phyloP scores from a whole-genome alignment of 176 grass and related monocot genomes.

The Tillandsia fasciculata region DNA sequence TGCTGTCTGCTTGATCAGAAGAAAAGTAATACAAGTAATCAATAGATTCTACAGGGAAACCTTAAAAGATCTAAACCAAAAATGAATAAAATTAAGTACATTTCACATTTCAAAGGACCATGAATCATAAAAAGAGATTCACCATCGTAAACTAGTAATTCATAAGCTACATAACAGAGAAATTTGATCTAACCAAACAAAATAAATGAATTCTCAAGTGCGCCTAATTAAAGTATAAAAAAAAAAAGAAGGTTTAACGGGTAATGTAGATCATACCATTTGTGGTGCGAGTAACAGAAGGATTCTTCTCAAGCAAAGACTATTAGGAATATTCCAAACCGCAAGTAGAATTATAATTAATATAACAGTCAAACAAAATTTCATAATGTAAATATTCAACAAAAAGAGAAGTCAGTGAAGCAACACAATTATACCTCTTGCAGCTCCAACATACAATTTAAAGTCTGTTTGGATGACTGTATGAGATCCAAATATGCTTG shows the following conservation, averaged over 20 bases:
- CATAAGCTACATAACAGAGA: too few relatives aligned
- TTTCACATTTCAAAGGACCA: too few relatives aligned
- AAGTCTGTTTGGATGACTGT: conserved; percentile 46
- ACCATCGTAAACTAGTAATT: too few relatives aligned
- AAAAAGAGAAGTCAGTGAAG: not conserved
- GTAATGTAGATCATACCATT: conserved; percentile 26
- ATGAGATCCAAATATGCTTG: conserved; percentile 59
- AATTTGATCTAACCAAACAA: too few relatives aligned
- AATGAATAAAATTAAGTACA: too few relatives aligned
- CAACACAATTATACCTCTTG: conserved; percentile 53
- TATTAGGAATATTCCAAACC: conserved; percentile 20
- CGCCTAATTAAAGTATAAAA: not conserved
- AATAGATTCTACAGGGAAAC: not conserved
- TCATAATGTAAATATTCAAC: not conserved
- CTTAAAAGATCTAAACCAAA: not conserved
- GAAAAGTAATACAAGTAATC: not conserved
- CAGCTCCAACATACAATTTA: conserved; percentile 58
- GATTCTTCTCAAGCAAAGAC: conserved; percentile 76
- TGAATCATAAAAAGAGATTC: too few relatives aligned
- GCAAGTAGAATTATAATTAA: not conserved
- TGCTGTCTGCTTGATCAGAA: conserved; percentile 25
- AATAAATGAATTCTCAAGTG: too few relatives aligned
- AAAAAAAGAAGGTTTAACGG: not conserved
- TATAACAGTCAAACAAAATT: not conserved
- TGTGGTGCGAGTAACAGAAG: conserved; percentile 24